These are phyloP conservation scores for Populus ilicifolia DNA, from an alignment of 345 rosid genomes.

Conservation along the genomic window DNA sequence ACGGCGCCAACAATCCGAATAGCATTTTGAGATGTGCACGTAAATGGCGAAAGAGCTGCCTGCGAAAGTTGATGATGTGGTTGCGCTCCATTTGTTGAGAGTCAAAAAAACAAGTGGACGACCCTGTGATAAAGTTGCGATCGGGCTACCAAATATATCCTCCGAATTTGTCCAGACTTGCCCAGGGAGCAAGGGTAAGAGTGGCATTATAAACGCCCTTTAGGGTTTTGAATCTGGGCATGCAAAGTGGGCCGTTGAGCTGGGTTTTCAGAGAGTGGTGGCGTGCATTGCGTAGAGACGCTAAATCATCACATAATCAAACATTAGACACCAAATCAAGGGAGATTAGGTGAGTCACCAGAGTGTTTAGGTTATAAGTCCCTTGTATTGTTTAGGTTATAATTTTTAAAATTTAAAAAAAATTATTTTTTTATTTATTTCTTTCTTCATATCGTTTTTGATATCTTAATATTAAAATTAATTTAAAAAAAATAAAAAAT, in stretches of 20 bases:
- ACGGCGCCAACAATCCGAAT: neutral
- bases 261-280: neutral
- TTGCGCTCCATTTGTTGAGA: neutral
- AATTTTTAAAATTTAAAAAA: too few relatives aligned
- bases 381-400: neutral
- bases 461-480: too few relatives aligned
- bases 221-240: neutral
- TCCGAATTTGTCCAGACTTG: neutral
- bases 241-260: neutral
- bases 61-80: neutral
- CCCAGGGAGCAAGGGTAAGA: neutral
- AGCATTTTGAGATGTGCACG: slow-evolving; percentile 19
- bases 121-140: neutral
- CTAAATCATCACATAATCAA: neutral
- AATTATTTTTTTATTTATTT: too few relatives aligned
- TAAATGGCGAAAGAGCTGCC: slow-evolving; percentile 1
- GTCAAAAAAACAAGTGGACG: neutral
- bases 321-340: neutral
- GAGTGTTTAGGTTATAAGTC: neutral
- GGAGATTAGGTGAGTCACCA: slow-evolving; percentile 1
- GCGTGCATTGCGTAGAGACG: neutral
- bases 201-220: neutral
- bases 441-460: rapidly evolving
- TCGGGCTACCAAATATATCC: neutral
- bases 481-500: too few relatives aligned